phyloP scores from a whole-genome alignment of 2,329 filamentous ascomycete genomes.

The Chalaropsis ovoidea region DNA sequence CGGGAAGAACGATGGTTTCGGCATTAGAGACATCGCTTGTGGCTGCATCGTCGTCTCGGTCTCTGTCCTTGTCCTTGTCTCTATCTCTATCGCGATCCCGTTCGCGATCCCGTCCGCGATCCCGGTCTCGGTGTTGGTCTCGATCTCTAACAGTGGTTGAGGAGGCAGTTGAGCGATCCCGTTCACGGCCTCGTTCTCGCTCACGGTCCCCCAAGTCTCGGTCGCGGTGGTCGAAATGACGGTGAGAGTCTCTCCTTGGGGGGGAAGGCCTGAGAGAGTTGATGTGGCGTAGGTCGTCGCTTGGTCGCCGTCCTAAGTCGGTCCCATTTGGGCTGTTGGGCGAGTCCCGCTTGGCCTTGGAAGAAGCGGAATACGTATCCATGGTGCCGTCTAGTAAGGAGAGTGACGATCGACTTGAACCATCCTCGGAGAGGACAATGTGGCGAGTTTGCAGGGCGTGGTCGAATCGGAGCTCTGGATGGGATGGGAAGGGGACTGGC shows the following conservation, averaged over 20 bases:
- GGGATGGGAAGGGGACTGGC: neutral
- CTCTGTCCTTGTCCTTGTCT: slow-evolving; percentile 21
- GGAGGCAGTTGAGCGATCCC: slow-evolving; percentile 13
- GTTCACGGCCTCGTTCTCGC: slow-evolving; percentile 19
- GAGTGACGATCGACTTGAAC: slow-evolving; percentile 17
- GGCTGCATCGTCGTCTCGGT: slow-evolving; percentile 35
- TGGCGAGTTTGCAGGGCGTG: neutral
- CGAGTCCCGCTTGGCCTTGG: slow-evolving; percentile 22
- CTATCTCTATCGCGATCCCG: slow-evolving; percentile 10
- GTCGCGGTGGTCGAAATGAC: slow-evolving; percentile 15
- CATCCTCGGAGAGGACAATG: slow-evolving; percentile 23
- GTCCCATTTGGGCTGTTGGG: slow-evolving; percentile 15
- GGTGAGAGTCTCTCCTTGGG: slow-evolving; percentile 9
- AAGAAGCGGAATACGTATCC: slow-evolving; percentile 22
- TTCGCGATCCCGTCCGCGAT: neutral
- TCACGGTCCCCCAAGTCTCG: slow-evolving; percentile 22
- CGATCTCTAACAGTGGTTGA: slow-evolving; percentile 27
- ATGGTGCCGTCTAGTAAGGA: slow-evolving; percentile 21
- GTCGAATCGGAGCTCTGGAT: neutral
- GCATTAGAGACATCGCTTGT: slow-evolving; percentile 52
- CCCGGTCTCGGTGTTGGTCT: slow-evolving; percentile 13
- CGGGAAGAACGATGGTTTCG: slow-evolving; percentile 59
- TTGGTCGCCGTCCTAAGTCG: slow-evolving; percentile 10
- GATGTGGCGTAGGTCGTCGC: slow-evolving; percentile 12
- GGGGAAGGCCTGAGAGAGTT: slow-evolving; percentile 5